A percentile compares a stretch with the other conserved stretches of the same genome.
Conservation (phyloP, 192 early-diverging fungal species). For the Coemansia sp. region DNA sequence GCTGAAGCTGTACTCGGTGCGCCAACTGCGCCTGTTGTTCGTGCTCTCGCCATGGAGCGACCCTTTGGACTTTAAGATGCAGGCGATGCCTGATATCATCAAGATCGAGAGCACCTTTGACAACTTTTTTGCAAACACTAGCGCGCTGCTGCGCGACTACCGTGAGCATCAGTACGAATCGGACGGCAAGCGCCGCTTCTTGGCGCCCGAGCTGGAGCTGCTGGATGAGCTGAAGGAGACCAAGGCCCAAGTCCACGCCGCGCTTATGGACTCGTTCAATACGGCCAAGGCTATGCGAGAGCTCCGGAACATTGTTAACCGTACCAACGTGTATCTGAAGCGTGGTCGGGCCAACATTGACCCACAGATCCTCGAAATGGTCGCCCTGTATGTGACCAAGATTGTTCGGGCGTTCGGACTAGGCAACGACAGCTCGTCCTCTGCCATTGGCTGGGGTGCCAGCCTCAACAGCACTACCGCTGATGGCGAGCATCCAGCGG, state of each 20-base stretch:
- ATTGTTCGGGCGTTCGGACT: slow-evolving; percentile 89
- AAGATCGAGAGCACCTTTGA: slow-evolving; percentile 76
- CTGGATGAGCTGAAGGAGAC: slow-evolving; percentile 63
- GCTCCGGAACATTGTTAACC: slow-evolving; percentile 75
- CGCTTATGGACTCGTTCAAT: slow-evolving; percentile 92
- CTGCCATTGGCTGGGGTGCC: slow-evolving; percentile 69
- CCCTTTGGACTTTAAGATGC: slow-evolving; percentile 81
- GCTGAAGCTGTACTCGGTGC: slow-evolving; percentile 74
- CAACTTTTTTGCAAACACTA: slow-evolving; percentile 89
- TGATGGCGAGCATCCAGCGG: slow-evolving; percentile 23
- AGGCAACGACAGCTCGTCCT: slow-evolving; percentile 58
- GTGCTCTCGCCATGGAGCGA: slow-evolving; percentile 86
- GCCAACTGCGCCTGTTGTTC: slow-evolving; percentile 91
- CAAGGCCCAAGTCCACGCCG: slow-evolving; percentile 76
- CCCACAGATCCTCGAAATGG: slow-evolving; percentile 71
- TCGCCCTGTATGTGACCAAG: slow-evolving; percentile 79
- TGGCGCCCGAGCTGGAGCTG: slow-evolving; percentile 72
- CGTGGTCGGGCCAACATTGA: slow-evolving; percentile 65
- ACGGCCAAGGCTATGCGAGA: slow-evolving; percentile 82
- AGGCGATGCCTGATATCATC: slow-evolving; percentile 76
- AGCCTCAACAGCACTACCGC: slow-evolving; percentile 13
- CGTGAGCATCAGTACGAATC: slow-evolving; percentile 58
- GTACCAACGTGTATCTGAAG: slow-evolving; percentile 82
- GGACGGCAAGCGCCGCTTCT: slow-evolving; percentile 74
- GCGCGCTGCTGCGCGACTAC: slow-evolving; percentile 74